Evolutionary conservation across 768 basidiomycete species (phyloP), one percentile per base, ranked within the genome.

Genomic region (Phaeotremella skinneri): DNA sequence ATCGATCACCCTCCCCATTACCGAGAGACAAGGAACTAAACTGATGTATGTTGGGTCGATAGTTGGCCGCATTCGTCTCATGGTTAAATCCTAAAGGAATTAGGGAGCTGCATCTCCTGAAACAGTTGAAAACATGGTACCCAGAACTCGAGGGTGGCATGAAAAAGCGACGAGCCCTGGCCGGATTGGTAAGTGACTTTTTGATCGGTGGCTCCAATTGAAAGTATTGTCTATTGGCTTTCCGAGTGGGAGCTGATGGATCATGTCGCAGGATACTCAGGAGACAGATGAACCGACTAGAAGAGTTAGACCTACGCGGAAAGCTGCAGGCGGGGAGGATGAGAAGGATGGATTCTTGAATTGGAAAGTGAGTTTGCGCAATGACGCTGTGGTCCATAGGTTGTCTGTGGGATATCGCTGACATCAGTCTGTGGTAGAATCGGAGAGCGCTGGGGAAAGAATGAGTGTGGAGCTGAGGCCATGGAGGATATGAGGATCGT

Each of bases 1-100:
- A 32, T 55, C 20, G 25, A 21, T n/a, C 25, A 9, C 31, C 23
- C 25, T 31, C 21, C 31, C 27, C 20, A n/a, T n/a, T n/a, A n/a
- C n/a, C n/a, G n/a, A n/a, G n/a, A n/a, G n/a, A 17, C n/a, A 9
- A 41, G 63, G 68, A 58, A 76, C 42, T 47, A 30, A 39, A 31
- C 49, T 57, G 54, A 56, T 62, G 17, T 26, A 52, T 9, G 43
- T 62, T 55, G 47, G 9, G 13, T 45, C 9, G 7, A 7, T 73
- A 97, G 93, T 77, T 94, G 55, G 87, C 90, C 34, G 85, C 86
- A 56, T 89, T 89, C 69, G 76, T 90, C 29, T 82, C 85, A 3
- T 99, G 94, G 93, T 80, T 99, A 17, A 96, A 94, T 73, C 81
- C 86, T 30, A 93, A 91, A 79, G 94, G 96, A 3, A 84, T 87